phyloP scores from a whole-genome alignment of 75 land plant genomes.

The Chamaecyparis obtusa region DNA sequence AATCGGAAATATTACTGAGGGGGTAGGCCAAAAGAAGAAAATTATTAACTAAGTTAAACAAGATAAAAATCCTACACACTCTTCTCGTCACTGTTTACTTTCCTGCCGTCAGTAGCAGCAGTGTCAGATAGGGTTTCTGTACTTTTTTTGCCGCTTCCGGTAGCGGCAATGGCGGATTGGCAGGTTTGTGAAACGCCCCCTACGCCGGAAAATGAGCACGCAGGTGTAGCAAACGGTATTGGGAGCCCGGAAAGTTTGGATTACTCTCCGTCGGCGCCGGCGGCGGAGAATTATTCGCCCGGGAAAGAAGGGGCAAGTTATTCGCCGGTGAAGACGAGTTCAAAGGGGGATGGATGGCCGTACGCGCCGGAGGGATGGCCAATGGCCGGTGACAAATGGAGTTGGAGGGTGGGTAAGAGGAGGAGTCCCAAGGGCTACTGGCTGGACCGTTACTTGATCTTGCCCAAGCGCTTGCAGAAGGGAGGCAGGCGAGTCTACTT shows the following conservation, averaged over 20 bases:
- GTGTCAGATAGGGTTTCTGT: too few species aligned
- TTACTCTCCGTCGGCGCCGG: neutral
- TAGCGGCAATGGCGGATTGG: neutral
- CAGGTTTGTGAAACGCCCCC: neutral
- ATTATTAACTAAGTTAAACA: neutral
- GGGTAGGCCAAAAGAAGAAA: neutral
- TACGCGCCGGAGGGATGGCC: constrained; percentile 82
- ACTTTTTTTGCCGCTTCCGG: too few species aligned
- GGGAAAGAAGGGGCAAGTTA: neutral
- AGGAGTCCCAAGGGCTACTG: constrained; percentile 21
- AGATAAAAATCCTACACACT: neutral
- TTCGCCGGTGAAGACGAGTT: constrained; percentile 27
- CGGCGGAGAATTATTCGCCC: neutral
- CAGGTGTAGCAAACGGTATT: neutral
- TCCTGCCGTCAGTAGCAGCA: too few species aligned
- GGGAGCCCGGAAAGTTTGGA: neutral
- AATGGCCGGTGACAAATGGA: constrained; percentile 60
- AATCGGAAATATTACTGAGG: neutral
- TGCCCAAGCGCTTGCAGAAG: constrained; percentile 31
- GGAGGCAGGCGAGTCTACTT: constrained; percentile 18
- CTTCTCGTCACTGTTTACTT: too few species aligned
- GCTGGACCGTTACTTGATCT: constrained; percentile 52
- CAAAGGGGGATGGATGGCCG: constrained; percentile 61
- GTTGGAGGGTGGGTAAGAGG: constrained; percentile 71
- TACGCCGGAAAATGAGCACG: neutral